Percentiles rank a stretch among this genome's conserved stretches.
These are phyloP conservation scores for Tilletia horrida DNA, from an alignment of 1,284 basidiomycete genomes.

Conservation along the genomic window DNA sequence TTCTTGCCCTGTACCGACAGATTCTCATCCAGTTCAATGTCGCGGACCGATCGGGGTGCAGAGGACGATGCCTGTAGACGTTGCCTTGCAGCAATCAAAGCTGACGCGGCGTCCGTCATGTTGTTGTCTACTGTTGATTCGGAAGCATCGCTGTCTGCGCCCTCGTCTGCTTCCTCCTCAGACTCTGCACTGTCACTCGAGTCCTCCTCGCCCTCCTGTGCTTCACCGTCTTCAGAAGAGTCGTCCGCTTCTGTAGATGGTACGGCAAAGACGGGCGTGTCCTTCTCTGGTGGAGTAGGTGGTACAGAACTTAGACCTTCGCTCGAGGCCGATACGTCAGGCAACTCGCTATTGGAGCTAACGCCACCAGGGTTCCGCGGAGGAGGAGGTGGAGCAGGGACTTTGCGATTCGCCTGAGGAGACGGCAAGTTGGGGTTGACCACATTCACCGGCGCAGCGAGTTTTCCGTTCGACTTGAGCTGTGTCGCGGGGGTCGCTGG, in stretches of 20 bases:
- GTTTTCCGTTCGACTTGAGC: not conserved
- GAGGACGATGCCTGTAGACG: not conserved
- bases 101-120: conserved; percentile 11
- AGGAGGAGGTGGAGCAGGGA: conserved; percentile 8
- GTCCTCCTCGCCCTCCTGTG: not conserved
- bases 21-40: no score
- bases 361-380: no score
- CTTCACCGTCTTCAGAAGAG: not conserved
- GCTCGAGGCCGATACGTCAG: no score
- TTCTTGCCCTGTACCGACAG: conserved; percentile 1
- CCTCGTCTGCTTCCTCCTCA: not conserved
- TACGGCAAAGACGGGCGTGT: not conserved
- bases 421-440: conserved; percentile 8
- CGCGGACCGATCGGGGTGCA: not conserved
- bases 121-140: not conserved
- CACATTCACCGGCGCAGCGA: not conserved
- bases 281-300: conserved; percentile 13
- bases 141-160: conserved; percentile 4
- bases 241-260: not conserved
- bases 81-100: not conserved
- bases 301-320: not conserved
- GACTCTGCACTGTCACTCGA: not conserved
- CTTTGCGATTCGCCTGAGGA: conserved; percentile 1
- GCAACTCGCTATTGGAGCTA: no score
- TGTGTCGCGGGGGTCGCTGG: not conserved